Conservation (phyloP, 495 filamentous ascomycete species). For the Lasiosphaeria miniovina region DNA sequence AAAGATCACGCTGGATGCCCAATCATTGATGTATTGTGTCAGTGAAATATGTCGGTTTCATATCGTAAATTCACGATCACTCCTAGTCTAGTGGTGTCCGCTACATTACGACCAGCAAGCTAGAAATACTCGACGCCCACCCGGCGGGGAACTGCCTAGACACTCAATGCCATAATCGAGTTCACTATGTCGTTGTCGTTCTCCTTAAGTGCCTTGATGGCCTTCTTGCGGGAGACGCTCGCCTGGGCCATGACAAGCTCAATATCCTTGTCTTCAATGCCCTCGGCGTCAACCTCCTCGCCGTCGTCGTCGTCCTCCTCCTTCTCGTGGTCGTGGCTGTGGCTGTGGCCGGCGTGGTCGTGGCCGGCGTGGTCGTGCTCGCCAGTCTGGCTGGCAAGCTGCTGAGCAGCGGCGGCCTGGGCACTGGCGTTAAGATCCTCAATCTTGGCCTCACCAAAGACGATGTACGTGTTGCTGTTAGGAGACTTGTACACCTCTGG, state of each 20-base stretch:
- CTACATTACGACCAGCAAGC: too few relatives aligned
- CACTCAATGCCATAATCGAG: constrained; percentile 98
- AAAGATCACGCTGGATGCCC: too few relatives aligned
- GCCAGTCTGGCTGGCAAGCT: constrained; percentile 74
- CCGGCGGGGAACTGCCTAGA: constrained; percentile 51
- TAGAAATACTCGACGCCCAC: too few relatives aligned
- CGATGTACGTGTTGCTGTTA: constrained; percentile 98
- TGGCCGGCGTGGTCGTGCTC: constrained; percentile 61
- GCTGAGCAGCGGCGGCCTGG: constrained; percentile 88
- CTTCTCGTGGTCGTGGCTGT: constrained; percentile 69
- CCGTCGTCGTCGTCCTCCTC: constrained; percentile 90
- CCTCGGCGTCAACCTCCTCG: constrained; percentile 89
- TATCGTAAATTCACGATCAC: too few relatives aligned
- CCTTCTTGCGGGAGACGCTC: constrained; percentile 93
- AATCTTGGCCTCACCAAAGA: constrained; percentile 99
- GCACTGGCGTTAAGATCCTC: constrained; percentile 98
- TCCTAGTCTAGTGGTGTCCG: too few relatives aligned
- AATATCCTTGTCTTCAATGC: constrained; percentile 97
- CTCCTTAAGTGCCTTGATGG: constrained; percentile 96
- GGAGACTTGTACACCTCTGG: constrained; percentile 99
- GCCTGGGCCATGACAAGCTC: constrained; percentile 99
- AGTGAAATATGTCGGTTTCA: too few relatives aligned
- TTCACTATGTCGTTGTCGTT: constrained; percentile 99
- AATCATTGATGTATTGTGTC: too few relatives aligned
- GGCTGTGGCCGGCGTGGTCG: constrained; percentile 64